A percentile compares a stretch with the other conserved stretches of the same genome.
These are phyloP conservation scores for Pilatotrama ljubarskyi DNA, from an alignment of 768 basidiomycete genomes.

Conservation along the genomic window DNA sequence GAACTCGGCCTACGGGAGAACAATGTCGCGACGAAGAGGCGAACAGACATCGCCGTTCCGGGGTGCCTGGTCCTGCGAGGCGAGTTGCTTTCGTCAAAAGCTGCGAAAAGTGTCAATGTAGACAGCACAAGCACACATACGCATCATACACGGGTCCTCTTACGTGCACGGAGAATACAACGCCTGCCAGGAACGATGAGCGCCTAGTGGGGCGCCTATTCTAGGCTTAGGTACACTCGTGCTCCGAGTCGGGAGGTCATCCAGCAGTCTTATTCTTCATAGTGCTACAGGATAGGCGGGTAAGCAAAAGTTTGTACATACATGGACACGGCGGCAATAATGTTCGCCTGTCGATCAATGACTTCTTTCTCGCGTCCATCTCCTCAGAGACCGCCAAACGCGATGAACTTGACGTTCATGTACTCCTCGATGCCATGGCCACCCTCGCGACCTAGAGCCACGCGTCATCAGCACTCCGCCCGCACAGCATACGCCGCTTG, in stretches of 20 bases:
- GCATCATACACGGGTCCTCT: not conserved
- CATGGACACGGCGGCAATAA: not conserved
- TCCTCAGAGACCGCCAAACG: constrained; percentile 51
- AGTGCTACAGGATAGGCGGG: not conserved
- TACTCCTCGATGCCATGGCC: constrained; percentile 91
- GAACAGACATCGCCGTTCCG: not conserved
- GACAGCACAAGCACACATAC: not conserved
- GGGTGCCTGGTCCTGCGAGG: not conserved
- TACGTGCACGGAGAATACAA: not conserved
- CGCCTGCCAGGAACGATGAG: not conserved
- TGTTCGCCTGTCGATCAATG: not conserved
- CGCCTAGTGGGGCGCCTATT: not conserved
- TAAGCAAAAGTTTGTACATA: not conserved
- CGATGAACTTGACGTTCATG: constrained; percentile 77
- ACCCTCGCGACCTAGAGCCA: constrained; percentile 74
- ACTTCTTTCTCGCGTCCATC: not conserved
- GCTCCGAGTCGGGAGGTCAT: too few species aligned
- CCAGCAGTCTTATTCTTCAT: not conserved
- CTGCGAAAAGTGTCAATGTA: not conserved
- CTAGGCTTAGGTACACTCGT: too few species aligned
- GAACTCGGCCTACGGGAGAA: not conserved
- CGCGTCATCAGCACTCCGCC: constrained; percentile 37
- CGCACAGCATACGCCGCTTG: constrained; percentile 28
- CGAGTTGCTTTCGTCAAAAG: not conserved
- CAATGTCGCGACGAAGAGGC: not conserved